Conservation (phyloP, 306 rosid genomes). For the Rubus parviflorus region DNA sequence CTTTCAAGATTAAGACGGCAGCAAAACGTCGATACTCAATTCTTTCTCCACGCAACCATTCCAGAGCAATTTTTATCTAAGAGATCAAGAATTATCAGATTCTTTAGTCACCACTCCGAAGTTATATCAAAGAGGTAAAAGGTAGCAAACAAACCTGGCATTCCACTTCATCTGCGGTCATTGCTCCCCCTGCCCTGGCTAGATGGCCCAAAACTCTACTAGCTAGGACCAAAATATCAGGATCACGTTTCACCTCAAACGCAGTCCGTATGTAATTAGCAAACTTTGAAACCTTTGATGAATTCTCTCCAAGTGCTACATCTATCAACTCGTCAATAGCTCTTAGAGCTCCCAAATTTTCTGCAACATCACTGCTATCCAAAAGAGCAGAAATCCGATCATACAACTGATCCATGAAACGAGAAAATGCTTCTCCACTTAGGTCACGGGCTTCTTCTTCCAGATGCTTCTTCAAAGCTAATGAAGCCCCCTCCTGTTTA, state of each 20-base stretch:
- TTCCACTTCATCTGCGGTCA: constrained; percentile 98
- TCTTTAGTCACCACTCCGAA: constrained; percentile 8
- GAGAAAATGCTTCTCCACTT: constrained; percentile 85
- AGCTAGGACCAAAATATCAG: constrained; percentile 84
- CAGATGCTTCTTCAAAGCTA: constrained; percentile 75
- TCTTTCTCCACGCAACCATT: constrained; percentile 85
- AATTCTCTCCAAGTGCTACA: constrained; percentile 93
- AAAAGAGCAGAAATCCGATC: constrained; percentile 74
- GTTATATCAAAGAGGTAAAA: background rate
- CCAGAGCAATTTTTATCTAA: constrained; percentile 83
- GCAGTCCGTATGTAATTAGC: constrained; percentile 80
- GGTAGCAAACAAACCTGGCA: constrained; percentile 64
- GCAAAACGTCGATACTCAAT: constrained; percentile 93
- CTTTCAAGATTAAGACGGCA: constrained; percentile 92
- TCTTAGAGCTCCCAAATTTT: constrained; percentile 88
- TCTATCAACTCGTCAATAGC: constrained; percentile 95
- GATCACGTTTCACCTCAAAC: constrained; percentile 85
- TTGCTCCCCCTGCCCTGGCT: constrained; percentile 96
- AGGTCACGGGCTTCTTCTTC: constrained; percentile 98
- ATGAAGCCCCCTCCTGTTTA: constrained; percentile 75
- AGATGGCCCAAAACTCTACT: constrained; percentile 95
- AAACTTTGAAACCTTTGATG: constrained; percentile 85
- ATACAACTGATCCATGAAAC: constrained; percentile 93
- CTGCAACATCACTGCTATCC: constrained; percentile 78
- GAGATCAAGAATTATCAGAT: constrained; percentile 22